Evolutionary conservation across 73 alveolate species (phyloP).

Genomic region (Tetrahymena thermophila): DNA sequence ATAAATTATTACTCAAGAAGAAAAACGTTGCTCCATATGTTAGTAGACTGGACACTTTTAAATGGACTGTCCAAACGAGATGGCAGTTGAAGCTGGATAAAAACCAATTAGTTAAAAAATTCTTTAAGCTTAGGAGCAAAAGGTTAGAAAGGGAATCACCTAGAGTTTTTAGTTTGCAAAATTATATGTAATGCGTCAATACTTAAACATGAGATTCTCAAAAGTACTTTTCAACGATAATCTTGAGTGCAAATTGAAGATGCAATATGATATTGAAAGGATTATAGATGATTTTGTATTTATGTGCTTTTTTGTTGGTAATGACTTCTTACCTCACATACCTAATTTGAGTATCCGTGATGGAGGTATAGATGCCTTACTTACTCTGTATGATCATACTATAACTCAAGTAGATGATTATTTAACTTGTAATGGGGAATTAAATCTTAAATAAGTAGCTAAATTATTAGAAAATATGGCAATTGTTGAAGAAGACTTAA

Average conservation of each 20-base stretch:
- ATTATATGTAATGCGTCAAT: not conserved
- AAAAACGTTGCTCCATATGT: slow-evolving; percentile 80
- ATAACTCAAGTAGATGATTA: slow-evolving; percentile 62
- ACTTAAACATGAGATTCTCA: slow-evolving; percentile 54
- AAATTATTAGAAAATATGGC: slow-evolving; percentile 56
- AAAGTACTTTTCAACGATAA: not conserved
- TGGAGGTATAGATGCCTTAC: slow-evolving; percentile 97
- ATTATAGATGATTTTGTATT: slow-evolving; percentile 97
- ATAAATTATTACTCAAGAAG: slow-evolving; percentile 73
- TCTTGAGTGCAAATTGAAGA: slow-evolving; percentile 21
- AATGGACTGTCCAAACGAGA: slow-evolving; percentile 67
- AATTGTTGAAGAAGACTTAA: slow-evolving; percentile 78
- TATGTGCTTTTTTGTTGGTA: slow-evolving; percentile 99
- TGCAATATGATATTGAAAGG: slow-evolving; percentile 76
- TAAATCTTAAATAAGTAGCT: slow-evolving; percentile 41
- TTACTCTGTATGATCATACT: slow-evolving; percentile 73
- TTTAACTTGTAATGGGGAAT: slow-evolving; percentile 53
- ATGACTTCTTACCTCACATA: slow-evolving; percentile 99
- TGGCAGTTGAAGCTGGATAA: slow-evolving; percentile 44
- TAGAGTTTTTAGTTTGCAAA: slow-evolving; percentile 12
- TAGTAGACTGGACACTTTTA: slow-evolving; percentile 86
- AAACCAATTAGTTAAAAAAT: slow-evolving; percentile 18
- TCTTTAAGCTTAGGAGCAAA: not conserved
- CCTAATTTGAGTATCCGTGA: slow-evolving; percentile 97
- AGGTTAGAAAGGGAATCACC: not conserved